Evolutionary conservation across 2,329 filamentous ascomycete genomes (phyloP).

Genomic region (Lasiodiplodia theobromae): DNA sequence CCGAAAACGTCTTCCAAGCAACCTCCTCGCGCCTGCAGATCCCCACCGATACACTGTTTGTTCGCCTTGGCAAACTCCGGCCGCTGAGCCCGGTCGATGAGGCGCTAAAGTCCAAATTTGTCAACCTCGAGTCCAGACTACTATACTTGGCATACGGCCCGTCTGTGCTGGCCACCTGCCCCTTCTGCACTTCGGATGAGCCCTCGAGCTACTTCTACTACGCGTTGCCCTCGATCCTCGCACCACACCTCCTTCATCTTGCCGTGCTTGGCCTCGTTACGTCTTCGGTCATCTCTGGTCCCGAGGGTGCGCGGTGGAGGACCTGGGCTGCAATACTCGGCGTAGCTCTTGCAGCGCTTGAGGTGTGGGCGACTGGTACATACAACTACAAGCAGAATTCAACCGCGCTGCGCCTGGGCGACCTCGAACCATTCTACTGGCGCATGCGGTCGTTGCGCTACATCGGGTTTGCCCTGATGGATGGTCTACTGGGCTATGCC

Average conservation of each 20-base stretch:
- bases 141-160: constrained; percentile 87
- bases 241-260: constrained; percentile 83
- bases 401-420: constrained; percentile 63
- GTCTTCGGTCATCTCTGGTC: constrained; percentile 69
- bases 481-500: constrained; percentile 68
- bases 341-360: constrained; percentile 64
- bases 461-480: constrained; percentile 68
- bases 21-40: constrained; percentile 86
- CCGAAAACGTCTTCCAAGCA: constrained; percentile 80
- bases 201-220: constrained; percentile 89
- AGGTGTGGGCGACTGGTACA: constrained; percentile 69
- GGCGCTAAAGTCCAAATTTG: constrained; percentile 70
- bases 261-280: constrained; percentile 75
- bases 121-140: constrained; percentile 70
- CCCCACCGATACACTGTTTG: constrained; percentile 84
- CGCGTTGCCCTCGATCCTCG: constrained; percentile 73
- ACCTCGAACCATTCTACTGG: constrained; percentile 78
- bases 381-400: constrained; percentile 73
- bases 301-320: constrained; percentile 72
- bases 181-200: constrained; percentile 79
- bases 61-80: constrained; percentile 66
- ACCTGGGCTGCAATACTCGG: constrained; percentile 70
- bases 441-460: constrained; percentile 68
- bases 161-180: constrained; percentile 73
- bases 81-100: constrained; percentile 68